phyloP scores from a whole-genome alignment of 164 flowering plant genomes.

The Chimonanthus praecox region DNA sequence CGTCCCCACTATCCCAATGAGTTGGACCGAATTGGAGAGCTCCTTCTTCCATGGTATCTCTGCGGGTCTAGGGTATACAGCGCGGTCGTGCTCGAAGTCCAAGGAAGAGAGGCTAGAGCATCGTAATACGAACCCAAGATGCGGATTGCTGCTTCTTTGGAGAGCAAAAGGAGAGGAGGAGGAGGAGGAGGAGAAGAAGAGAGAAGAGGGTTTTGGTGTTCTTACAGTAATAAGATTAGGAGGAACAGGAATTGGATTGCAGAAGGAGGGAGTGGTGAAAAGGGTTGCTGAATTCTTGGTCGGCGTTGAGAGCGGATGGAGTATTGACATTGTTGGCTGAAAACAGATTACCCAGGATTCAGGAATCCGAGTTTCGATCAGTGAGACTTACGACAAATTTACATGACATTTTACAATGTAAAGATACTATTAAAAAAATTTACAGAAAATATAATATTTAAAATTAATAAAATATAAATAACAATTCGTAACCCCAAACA shows the following conservation, averaged over 20 bases:
- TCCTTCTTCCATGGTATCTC: constrained; percentile 88
- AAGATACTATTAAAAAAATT: no score
- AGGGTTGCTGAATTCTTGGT: not conserved
- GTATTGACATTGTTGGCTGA: not conserved
- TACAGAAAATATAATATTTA: no score
- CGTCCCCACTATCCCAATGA: constrained; percentile 64
- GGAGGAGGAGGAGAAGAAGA: not conserved
- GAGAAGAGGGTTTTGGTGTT: not conserved
- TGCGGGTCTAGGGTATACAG: constrained; percentile 49
- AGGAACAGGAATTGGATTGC: not conserved
- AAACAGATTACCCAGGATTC: not conserved
- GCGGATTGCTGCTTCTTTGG: not conserved
- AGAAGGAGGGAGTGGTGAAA: not conserved
- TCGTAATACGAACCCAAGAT: not conserved
- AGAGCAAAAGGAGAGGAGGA: not conserved
- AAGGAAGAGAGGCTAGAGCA: constrained; percentile 3
- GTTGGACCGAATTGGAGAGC: constrained; percentile 56
- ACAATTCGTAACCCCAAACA: no score
- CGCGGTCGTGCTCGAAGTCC: constrained; percentile 22
- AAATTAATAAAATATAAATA: no score
- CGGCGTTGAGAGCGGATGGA: not conserved
- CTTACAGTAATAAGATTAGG: constrained; percentile 8
- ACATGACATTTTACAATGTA: no score
- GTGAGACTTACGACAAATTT: no score
- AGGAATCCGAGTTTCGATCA: not conserved